Percentiles rank a stretch among this genome's conserved stretches.
These are phyloP conservation scores for Uronychia setigera DNA, from an alignment of 73 alveolate genomes.

Conservation along the genomic window DNA sequence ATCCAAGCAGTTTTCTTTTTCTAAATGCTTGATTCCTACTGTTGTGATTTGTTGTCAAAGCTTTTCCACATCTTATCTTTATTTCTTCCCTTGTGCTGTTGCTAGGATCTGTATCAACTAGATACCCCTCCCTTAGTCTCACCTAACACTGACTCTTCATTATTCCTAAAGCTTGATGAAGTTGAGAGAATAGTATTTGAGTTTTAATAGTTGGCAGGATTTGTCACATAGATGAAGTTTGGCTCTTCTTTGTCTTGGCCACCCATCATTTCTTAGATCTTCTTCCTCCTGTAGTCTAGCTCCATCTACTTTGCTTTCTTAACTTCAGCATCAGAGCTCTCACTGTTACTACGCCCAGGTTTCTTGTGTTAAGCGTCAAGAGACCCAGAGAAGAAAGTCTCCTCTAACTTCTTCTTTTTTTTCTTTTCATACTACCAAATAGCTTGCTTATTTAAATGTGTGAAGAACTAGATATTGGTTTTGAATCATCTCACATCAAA, in stretches of 20 bases:
- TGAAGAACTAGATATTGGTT: not conserved
- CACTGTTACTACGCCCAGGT: not conserved
- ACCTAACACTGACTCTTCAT: too few relatives aligned
- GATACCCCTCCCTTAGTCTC: too few relatives aligned
- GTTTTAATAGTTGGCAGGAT: not conserved
- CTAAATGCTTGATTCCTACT: too few relatives aligned
- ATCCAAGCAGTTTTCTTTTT: too few relatives aligned
- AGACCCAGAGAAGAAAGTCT: not conserved
- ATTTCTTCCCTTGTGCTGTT: not conserved
- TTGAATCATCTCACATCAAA: not conserved
- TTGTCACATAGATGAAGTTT: not conserved
- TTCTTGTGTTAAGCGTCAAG: not conserved
- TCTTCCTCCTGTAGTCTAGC: not conserved
- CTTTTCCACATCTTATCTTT: not conserved
- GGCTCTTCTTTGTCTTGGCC: not conserved
- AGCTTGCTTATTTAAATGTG: not conserved
- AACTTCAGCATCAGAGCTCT: not conserved
- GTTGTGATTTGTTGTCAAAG: not conserved
- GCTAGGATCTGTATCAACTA: not conserved
- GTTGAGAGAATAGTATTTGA: not conserved
- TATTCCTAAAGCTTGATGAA: not conserved
- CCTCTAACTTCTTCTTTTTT: not conserved
- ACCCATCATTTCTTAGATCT: not conserved
- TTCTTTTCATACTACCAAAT: not conserved
- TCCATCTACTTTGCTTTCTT: not conserved